Conservation (phyloP, 495 filamentous ascomycete genomes). For the Pyrenopolyporus hunteri region DNA sequence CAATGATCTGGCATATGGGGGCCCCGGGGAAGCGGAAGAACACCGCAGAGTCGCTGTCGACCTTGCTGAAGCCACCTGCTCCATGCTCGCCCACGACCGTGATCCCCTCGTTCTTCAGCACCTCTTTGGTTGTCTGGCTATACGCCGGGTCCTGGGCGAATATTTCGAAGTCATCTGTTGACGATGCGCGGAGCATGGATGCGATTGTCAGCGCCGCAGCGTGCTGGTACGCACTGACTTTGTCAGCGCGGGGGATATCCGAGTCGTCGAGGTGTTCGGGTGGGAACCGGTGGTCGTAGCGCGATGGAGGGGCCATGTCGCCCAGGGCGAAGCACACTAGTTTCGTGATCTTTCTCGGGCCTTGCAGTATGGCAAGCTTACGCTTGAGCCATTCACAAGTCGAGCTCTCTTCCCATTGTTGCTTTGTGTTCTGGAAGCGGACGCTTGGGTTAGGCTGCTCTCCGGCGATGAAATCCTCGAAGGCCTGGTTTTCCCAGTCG, state of each 20-base stretch:
- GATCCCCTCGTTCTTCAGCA: not conserved
- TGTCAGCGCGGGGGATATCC: too few species aligned
- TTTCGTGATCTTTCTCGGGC: conserved; percentile 8
- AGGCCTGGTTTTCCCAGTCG: conserved; percentile 6
- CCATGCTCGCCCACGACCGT: conserved; percentile 34
- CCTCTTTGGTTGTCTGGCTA: not conserved
- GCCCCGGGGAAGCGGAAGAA: conserved; percentile 25
- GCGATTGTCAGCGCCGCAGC: conserved; percentile 3
- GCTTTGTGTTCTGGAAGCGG: not conserved
- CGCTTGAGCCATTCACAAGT: not conserved
- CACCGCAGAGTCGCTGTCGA: conserved; percentile 34
- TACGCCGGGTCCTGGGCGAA: conserved; percentile 19
- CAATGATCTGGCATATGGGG: conserved; percentile 37
- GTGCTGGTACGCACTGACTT: not conserved
- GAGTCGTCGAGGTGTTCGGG: not conserved
- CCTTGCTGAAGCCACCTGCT: conserved; percentile 34
- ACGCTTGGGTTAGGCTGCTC: not conserved
- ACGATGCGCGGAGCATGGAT: not conserved
- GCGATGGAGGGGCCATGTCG: not conserved
- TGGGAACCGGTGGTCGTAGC: not conserved
- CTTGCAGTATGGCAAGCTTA: not conserved
- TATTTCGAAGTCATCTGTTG: not conserved
- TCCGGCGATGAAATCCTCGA: not conserved
- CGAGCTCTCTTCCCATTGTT: not conserved
- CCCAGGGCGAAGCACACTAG: conserved; percentile 20